phyloP scores from a whole-genome alignment of 2,329 filamentous ascomycete species.

The Dactylellina haptotyla region DNA sequence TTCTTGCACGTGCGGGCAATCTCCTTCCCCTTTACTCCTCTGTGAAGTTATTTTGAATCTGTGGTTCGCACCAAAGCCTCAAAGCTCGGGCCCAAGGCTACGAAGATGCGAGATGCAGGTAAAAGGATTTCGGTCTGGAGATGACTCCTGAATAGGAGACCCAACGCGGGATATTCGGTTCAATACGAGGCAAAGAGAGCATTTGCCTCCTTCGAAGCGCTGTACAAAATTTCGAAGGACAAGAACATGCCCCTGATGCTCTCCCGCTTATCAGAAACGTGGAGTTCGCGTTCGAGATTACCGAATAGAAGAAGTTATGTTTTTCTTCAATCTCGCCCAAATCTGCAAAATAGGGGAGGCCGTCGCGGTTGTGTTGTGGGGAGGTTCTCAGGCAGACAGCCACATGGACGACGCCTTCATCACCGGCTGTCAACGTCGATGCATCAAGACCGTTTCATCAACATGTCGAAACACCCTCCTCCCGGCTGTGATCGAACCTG shows the following conservation, averaged over 20 bases:
- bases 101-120: conserved; percentile 2
- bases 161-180: conserved; percentile 32
- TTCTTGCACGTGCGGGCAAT: no score
- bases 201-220: conserved; percentile 40
- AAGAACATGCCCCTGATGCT: conserved; percentile 21
- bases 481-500: neutral
- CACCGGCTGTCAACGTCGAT: conserved; percentile 8
- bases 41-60: no score
- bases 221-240: conserved; percentile 40
- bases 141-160: conserved; percentile 22
- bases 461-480: conserved; percentile 31
- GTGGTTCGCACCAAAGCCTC: no score
- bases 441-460: conserved; percentile 47
- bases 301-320: conserved; percentile 15
- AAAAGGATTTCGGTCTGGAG: conserved; percentile 3
- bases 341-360: neutral
- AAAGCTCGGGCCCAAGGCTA: conserved; percentile 6
- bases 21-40: no score
- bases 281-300: conserved; percentile 25
- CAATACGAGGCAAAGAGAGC: conserved; percentile 29
- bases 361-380: neutral
- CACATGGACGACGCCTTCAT: conserved; percentile 9
- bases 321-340: neutral
- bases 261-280: conserved; percentile 54
- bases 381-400: conserved; percentile 20